Evolutionary conservation across 176 grass and related monocot genomes (phyloP).

Genomic region (Elaeis guineensis): DNA sequence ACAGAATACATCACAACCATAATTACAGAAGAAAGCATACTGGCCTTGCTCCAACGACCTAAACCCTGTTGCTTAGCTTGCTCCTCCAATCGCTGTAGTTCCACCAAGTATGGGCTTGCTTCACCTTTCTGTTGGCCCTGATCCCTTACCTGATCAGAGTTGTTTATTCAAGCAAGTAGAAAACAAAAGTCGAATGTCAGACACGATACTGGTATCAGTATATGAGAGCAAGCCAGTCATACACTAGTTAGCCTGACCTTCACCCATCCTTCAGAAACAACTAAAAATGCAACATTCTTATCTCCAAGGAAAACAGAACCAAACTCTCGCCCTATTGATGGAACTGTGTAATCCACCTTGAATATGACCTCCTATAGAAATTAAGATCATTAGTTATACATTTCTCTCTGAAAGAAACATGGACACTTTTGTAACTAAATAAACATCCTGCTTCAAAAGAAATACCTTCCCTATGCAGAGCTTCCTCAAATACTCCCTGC

Average conservation of each 20-base stretch:
- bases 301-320: slow-evolving; percentile 81
- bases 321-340: slow-evolving; percentile 80
- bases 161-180: slow-evolving; percentile 2
- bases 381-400: neutral
- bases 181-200: neutral
- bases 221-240: neutral
- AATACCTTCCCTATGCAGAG: slow-evolving; percentile 79
- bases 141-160: slow-evolving; percentile 53
- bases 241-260: slow-evolving; percentile 35
- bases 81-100: slow-evolving; percentile 64
- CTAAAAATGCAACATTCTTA: slow-evolving; percentile 64
- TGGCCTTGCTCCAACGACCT: slow-evolving; percentile 88
- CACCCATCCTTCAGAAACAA: slow-evolving; percentile 87
- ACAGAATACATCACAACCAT: neutral
- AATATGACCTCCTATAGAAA: slow-evolving; percentile 69
- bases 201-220: neutral
- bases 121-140: slow-evolving; percentile 67
- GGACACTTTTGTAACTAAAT: neutral
- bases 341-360: slow-evolving; percentile 78
- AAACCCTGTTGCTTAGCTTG: slow-evolving; percentile 80
- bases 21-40: slow-evolving; percentile 5
- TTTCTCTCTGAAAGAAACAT: neutral
- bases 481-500: slow-evolving; percentile 74
- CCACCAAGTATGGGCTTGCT: slow-evolving; percentile 50
- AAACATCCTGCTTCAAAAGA: neutral